These are phyloP conservation scores for Pseudodiploospora longispora DNA, from an alignment of 2,329 filamentous ascomycete species.

Conservation along the genomic window DNA sequence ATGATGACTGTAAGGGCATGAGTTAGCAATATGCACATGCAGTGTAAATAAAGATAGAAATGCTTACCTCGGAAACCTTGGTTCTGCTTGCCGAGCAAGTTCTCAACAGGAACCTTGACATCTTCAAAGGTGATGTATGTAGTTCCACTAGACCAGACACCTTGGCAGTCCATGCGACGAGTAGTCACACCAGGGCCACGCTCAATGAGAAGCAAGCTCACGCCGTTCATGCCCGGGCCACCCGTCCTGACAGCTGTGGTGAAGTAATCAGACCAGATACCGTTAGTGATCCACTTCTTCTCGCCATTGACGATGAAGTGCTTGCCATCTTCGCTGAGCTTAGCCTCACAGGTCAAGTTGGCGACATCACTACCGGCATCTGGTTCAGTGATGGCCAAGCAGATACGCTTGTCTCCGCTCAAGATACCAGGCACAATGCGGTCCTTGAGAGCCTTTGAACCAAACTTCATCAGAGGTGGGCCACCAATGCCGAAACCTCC, in stretches of 20 bases:
- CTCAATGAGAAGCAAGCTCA: constrained; percentile 88
- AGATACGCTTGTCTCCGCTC: constrained; percentile 91
- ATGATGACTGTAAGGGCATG: constrained; percentile 64
- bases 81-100: constrained; percentile 95
- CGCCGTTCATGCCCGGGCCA: constrained; percentile 82
- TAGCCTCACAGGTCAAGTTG: constrained; percentile 91
- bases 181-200: constrained; percentile 83
- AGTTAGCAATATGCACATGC: constrained; percentile 9
- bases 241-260: constrained; percentile 92
- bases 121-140: constrained; percentile 98
- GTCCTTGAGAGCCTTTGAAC: constrained; percentile 74
- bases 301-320: constrained; percentile 99
- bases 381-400: constrained; percentile 92
- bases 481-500: constrained; percentile 95
- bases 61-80: constrained; percentile 76
- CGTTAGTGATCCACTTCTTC: constrained; percentile 99
- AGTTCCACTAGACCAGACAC: constrained; percentile 90
- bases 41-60: background rate
- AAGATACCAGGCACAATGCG: constrained; percentile 84
- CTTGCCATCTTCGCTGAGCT: constrained; percentile 90
- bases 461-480: constrained; percentile 87
- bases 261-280: constrained; percentile 95
- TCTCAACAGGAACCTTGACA: constrained; percentile 98
- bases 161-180: constrained; percentile 95
- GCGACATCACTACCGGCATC: constrained; percentile 94